phyloP scores from a whole-genome alignment of 768 basidiomycete genomes.

The Udeniomyces megalosporus region DNA sequence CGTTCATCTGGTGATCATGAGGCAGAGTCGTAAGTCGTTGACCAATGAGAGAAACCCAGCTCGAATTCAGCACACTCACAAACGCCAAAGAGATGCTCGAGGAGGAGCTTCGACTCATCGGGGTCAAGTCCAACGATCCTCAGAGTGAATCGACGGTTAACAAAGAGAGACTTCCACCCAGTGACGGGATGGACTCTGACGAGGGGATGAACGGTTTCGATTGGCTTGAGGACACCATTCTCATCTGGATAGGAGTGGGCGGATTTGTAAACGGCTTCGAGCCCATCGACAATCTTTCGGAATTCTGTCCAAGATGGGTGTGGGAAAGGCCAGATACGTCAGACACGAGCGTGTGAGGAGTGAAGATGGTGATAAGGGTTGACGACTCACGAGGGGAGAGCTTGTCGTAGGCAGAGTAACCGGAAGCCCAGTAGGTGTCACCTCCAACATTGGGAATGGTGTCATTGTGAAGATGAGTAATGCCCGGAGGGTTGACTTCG shows the following conservation, averaged over 20 bases:
- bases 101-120: constrained; percentile 27
- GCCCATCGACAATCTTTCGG: constrained; percentile 23
- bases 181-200: constrained; percentile 21
- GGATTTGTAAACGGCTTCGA: constrained; percentile 23
- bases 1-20: too few relatives aligned
- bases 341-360: too few relatives aligned
- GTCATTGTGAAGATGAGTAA: constrained; percentile 26
- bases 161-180: constrained; percentile 29
- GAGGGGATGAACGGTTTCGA: background rate
- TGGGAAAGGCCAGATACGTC: too few relatives aligned
- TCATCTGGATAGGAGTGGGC: constrained; percentile 25
- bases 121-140: constrained; percentile 29
- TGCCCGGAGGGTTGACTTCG: constrained; percentile 22
- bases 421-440: constrained; percentile 34
- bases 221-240: background rate
- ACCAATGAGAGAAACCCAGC: too few relatives aligned
- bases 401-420: constrained; percentile 48
- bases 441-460: constrained; percentile 25
- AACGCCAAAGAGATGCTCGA: constrained; percentile 27
- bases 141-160: constrained; percentile 29
- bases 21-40: too few relatives aligned
- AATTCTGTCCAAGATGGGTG: too few relatives aligned
- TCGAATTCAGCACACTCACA: too few relatives aligned
- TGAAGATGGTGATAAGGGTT: too few relatives aligned
- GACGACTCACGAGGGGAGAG: too few relatives aligned